A percentile compares a stretch with the other conserved stretches of the same genome.
Evolutionary conservation across 169 alveolate species (phyloP).

Genomic region (Plasmodium vinckei): DNA sequence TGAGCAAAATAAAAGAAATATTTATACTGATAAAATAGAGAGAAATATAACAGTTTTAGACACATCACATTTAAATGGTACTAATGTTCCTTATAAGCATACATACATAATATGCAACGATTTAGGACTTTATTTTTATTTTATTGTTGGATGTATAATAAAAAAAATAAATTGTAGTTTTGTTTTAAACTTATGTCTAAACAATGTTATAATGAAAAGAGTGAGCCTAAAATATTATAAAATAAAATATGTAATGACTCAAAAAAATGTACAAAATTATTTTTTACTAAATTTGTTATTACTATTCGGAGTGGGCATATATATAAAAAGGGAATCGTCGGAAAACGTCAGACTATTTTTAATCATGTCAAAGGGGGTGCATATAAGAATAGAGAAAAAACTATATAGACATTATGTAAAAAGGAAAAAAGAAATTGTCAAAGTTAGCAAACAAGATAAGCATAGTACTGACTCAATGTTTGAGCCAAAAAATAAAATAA

Average conservation of each 20-base stretch:
- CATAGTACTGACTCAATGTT: too few species aligned
- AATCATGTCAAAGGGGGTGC: neutral
- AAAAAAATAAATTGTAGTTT: constrained; percentile 17
- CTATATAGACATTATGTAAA: neutral
- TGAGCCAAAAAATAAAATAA: neutral
- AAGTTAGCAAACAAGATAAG: neutral
- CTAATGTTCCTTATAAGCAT: neutral
- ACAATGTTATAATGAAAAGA: neutral
- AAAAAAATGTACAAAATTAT: constrained; percentile 20
- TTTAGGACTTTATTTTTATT: constrained; percentile 27
- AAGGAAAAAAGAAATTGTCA: neutral
- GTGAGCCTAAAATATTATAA: neutral
- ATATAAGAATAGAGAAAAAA: neutral
- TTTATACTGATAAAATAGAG: neutral
- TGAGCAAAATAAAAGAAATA: neutral
- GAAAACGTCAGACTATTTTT: neutral
- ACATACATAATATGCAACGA: constrained; percentile 22
- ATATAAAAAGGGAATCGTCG: neutral
- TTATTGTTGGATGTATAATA: constrained; percentile 37
- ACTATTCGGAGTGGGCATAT: constrained; percentile 21
- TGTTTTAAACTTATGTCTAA: constrained; percentile 2
- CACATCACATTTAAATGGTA: too few species aligned
- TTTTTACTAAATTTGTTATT: constrained; percentile 25
- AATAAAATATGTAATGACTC: constrained; percentile 8
- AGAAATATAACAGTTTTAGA: neutral